Base-by-base conservation (phyloP, 305 asterid species). In the Fraxinus sp. region DNA sequence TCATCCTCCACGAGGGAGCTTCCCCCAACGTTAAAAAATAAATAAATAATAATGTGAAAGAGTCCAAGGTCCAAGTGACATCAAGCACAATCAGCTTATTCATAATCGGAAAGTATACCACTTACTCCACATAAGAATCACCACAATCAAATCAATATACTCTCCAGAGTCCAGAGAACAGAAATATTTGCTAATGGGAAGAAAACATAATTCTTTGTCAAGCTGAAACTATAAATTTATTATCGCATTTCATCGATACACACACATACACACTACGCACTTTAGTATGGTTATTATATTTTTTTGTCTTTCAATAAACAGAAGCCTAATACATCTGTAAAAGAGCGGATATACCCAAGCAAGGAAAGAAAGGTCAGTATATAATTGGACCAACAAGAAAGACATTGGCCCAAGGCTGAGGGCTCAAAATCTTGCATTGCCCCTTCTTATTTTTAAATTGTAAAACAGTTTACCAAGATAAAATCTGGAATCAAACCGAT, bases 401-500 rank as follows among this genome's bases (percentile, higher is more conserved):
- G n/a, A 36, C 44, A 14, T 16, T 16, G 46, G 77, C 49, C 16
- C 14, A 73, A 73, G 36, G 13, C 20, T 14, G 9, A 73, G 77
- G 77, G 10, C 64, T 7, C 3, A 55, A 52, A 52, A 14, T 55
- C 64, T 55, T 55, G 24, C 9, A n/a, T 52, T 55, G 64, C 2
- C 9, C 64, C 24, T 20, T n/a, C 20, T 4, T 55, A 0, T 55
- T 55, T 55, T 55, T n/a, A 55, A 9, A 55, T 55, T n/a, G 64
- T 52, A 52, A 52, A 52, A 52, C 64, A 52, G 8, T 16, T 46
- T 16, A 78, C 62, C 62, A 52, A 52, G 62, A 52, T 16, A 52
- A 75, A 80, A 37, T 46, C 46, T 83, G 59, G 18, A 81, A 77
- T 46, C n/a, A 66, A 79, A 14, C 36, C 28, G 79, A 74, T 37